Conservation (phyloP, 1,284 basidiomycete genomes). For the Pseudozyma sp. region DNA sequence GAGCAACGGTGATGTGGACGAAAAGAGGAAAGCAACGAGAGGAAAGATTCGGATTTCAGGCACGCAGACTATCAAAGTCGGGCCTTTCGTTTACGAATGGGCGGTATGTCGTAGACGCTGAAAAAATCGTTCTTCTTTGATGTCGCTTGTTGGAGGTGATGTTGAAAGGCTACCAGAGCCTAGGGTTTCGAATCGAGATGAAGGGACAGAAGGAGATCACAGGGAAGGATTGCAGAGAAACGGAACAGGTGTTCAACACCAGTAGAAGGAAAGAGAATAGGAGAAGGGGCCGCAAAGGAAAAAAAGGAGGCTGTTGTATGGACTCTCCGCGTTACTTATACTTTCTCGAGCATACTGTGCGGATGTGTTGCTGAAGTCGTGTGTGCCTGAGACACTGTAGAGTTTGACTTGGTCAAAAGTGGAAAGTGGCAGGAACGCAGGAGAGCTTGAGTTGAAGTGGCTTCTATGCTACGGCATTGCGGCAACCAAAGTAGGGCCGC, state of each 20-base stretch:
- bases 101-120: conserved; percentile 1
- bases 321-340: conserved; percentile 19
- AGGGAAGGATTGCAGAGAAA: conserved; percentile 17
- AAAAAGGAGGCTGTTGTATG: background rate
- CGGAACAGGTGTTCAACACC: conserved; percentile 22
- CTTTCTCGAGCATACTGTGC: conserved; percentile 2
- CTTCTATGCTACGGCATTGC: background rate
- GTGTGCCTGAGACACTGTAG: conserved; percentile 5
- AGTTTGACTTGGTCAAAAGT: background rate
- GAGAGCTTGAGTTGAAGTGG: background rate
- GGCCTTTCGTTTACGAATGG: conserved; percentile 3
- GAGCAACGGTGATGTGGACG: background rate
- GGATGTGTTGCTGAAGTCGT: background rate
- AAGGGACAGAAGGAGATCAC: conserved; percentile 5
- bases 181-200: conserved; percentile 11
- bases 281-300: conserved; percentile 21
- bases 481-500: background rate
- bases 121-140: conserved; percentile 21
- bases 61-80: conserved; percentile 37
- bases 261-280: conserved; percentile 5
- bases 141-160: conserved; percentile 3
- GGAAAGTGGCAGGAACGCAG: background rate
- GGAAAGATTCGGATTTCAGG: background rate
- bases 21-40: background rate
- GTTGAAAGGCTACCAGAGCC: conserved; percentile 41